These are phyloP conservation scores for Saturnispora dispora DNA, from an alignment of 805 yeast species.

Conservation along the genomic window DNA sequence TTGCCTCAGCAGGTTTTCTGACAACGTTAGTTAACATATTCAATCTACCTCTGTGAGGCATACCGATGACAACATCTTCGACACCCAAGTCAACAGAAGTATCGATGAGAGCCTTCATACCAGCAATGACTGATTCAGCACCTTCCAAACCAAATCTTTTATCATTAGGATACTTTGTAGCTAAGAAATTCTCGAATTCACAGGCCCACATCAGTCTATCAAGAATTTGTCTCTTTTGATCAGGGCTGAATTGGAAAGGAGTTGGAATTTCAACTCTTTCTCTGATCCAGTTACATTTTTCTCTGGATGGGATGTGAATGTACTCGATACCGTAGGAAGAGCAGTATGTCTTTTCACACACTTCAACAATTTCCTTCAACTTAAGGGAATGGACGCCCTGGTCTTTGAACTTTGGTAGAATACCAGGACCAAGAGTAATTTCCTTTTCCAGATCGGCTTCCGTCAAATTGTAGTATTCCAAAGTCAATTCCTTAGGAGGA, in stretches of 20 bases:
- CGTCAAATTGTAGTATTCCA: conserved; percentile 87
- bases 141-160: conserved; percentile 99
- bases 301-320: conserved; percentile 92
- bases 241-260: conserved; percentile 74
- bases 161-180: conserved; percentile 95
- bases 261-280: conserved; percentile 88
- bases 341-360: conserved; percentile 82
- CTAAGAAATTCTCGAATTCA: conserved; percentile 83
- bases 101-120: conserved; percentile 93
- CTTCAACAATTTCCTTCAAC: conserved; percentile 65
- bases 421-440: conserved; percentile 95
- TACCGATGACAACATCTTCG: conserved; percentile 94
- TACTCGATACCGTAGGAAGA: conserved; percentile 87
- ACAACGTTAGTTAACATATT: conserved; percentile 97
- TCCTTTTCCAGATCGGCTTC: conserved; percentile 75
- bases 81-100: conserved; percentile 86
- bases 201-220: conserved; percentile 97
- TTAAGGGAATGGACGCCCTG: conserved; percentile 53
- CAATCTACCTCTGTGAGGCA: conserved; percentile 99
- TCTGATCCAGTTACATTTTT: conserved; percentile 97
- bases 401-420: conserved; percentile 80
- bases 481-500: conserved; percentile 77
- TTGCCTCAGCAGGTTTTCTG: conserved; percentile 96
- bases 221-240: conserved; percentile 90
- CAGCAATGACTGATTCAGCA: conserved; percentile 93